Conservation (phyloP, 768 basidiomycete species). For the Agrocybe praecox region DNA sequence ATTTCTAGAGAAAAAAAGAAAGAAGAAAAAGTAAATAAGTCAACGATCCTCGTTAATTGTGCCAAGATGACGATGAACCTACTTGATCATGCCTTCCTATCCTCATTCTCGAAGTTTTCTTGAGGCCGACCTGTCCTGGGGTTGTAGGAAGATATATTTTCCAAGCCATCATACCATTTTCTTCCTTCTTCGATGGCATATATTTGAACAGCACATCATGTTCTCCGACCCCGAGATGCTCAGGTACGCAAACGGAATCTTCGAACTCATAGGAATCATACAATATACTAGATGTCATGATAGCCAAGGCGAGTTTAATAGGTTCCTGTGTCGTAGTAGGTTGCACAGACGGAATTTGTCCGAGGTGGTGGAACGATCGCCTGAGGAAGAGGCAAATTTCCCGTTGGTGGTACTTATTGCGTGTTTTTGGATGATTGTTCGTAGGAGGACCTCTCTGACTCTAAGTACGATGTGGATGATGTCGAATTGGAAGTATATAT, state of each 20-base stretch:
- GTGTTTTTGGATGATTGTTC: no score
- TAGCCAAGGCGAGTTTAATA: constrained; percentile 29
- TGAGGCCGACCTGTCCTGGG: constrained; percentile 18
- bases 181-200: neutral
- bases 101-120: neutral
- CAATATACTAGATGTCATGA: no score
- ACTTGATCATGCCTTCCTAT: constrained; percentile 24
- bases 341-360: constrained; percentile 30
- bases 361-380: no score
- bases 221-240: constrained; percentile 17
- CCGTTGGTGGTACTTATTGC: no score
- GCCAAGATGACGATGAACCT: constrained; percentile 10
- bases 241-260: constrained; percentile 24
- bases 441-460: no score
- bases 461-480: no score
- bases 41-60: no score
- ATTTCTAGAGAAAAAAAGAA: no score
- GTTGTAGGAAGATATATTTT: constrained; percentile 26
- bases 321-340: constrained; percentile 29
- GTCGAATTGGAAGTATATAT: no score
- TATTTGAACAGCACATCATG: constrained; percentile 29
- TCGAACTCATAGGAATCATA: constrained; percentile 38
- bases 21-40: neutral
- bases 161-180: constrained; percentile 30
- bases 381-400: no score